Conservation (phyloP, 2,329 filamentous ascomycete species). For the Colletotrichum zoysiae region DNA sequence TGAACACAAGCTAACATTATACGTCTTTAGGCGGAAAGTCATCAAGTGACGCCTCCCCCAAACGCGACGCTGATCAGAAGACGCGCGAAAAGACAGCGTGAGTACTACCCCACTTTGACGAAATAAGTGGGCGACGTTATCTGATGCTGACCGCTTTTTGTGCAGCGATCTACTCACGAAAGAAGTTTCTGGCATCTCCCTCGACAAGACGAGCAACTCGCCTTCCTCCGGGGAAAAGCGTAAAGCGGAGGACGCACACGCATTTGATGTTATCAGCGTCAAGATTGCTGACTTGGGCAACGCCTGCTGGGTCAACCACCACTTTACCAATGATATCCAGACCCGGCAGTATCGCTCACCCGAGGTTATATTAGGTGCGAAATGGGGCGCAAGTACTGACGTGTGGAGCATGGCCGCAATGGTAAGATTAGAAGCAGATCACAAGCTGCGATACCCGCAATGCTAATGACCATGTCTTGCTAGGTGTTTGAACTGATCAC, state of each 20-base stretch:
- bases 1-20: constrained; percentile 22
- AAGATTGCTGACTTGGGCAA: constrained; percentile 99
- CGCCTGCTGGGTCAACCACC: constrained; percentile 98
- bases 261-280: constrained; percentile 87
- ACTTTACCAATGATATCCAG: constrained; percentile 99
- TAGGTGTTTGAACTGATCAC: constrained; percentile 98
- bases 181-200: constrained; percentile 93
- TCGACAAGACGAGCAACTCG: constrained; percentile 77
- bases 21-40: constrained; percentile 50
- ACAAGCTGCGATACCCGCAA: not conserved
- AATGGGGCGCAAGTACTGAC: constrained; percentile 99
- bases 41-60: constrained; percentile 62
- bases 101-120: constrained; percentile 53
- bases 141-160: constrained; percentile 32
- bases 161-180: constrained; percentile 86
- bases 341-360: constrained; percentile 97
- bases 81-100: constrained; percentile 95
- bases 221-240: constrained; percentile 72
- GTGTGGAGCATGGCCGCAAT: constrained; percentile 99
- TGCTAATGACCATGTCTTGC: not conserved
- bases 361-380: constrained; percentile 94
- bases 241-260: constrained; percentile 68
- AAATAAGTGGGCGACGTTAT: constrained; percentile 17
- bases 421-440: constrained; percentile 67
- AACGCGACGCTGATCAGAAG: constrained; percentile 75